Percentiles rank a stretch among this genome's conserved stretches.
Evolutionary conservation across 306 rosid genomes (phyloP).

Genomic region (Lablab purpureus): DNA sequence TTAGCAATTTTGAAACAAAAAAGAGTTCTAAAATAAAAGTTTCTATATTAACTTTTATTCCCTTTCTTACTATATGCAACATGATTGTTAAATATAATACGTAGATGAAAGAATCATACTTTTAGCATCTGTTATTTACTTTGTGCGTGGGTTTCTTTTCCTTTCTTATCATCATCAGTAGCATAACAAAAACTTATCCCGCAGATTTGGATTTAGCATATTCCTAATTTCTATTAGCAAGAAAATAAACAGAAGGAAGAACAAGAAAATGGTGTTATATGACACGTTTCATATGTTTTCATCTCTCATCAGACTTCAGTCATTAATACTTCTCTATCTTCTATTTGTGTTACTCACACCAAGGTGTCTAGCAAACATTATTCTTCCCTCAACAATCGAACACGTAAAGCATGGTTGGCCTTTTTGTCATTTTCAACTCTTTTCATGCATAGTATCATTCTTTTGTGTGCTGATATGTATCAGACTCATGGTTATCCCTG

Average conservation of each 20-base stretch:
- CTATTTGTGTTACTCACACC: not conserved
- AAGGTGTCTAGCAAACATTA: not conserved
- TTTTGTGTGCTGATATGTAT: not conserved
- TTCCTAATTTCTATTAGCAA: conserved; percentile 37
- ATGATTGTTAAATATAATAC: not conserved
- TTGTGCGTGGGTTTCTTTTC: conserved; percentile 26
- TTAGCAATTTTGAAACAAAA: not conserved
- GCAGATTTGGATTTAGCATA: conserved; percentile 27
- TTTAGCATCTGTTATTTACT: conserved; percentile 37
- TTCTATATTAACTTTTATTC: not conserved
- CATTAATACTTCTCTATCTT: not conserved
- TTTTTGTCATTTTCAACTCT: conserved; percentile 16
- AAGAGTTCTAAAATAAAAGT: not conserved
- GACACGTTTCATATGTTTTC: not conserved
- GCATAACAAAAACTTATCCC: conserved; percentile 31
- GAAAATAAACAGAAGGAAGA: conserved; percentile 34
- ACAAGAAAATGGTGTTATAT: not conserved
- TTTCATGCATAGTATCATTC: conserved; percentile 4
- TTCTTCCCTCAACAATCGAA: not conserved
- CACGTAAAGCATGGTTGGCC: conserved; percentile 32
- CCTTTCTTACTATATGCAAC: too few relatives aligned
- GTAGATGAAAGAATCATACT: not conserved
- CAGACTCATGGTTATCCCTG: not conserved
- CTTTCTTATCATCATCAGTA: not conserved
- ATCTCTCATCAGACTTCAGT: not conserved